Evolutionary conservation across 176 grass and related monocot species (phyloP).

Genomic region (Avena insularis): DNA sequence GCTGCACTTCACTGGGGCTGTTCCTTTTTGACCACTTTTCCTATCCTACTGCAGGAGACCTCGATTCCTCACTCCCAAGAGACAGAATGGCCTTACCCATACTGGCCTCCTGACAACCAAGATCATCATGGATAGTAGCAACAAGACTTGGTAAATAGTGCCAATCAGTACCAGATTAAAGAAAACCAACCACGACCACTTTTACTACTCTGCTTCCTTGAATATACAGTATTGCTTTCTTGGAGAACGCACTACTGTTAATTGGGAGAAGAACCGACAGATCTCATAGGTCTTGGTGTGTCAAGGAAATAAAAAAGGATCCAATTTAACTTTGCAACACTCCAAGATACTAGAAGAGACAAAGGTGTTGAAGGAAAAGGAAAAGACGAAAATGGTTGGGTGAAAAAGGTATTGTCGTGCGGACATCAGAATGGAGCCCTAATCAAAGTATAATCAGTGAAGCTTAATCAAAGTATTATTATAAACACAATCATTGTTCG

Average conservation of each 20-base stretch:
- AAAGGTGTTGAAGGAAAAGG: slow-evolving; percentile 23
- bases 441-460: slow-evolving; percentile 55
- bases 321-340: slow-evolving; percentile 34
- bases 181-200: slow-evolving; percentile 54
- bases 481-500: slow-evolving; percentile 55
- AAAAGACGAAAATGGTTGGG: slow-evolving; percentile 26
- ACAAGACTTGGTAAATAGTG: slow-evolving; percentile 52
- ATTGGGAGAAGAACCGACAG: slow-evolving; percentile 37
- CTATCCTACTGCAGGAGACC: slow-evolving; percentile 69
- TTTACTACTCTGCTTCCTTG: slow-evolving; percentile 54
- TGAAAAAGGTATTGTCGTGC: slow-evolving; percentile 60
- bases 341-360: slow-evolving; percentile 46
- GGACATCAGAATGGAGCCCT: slow-evolving; percentile 56
- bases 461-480: slow-evolving; percentile 65
- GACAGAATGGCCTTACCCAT: slow-evolving; percentile 96
- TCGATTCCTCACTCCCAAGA: slow-evolving; percentile 92
- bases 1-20: slow-evolving; percentile 41
- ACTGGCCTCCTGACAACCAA: slow-evolving; percentile 91
- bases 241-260: slow-evolving; percentile 51
- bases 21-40: slow-evolving; percentile 51
- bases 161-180: slow-evolving; percentile 42
- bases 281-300: slow-evolving; percentile 46
- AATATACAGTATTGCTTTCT: slow-evolving; percentile 57
- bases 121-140: slow-evolving; percentile 98
- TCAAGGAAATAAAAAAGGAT: slow-evolving; percentile 16